Percentiles rank a stretch among this genome's conserved stretches.
These are phyloP conservation scores for Phialophora macrospora DNA, from an alignment of 2,329 filamentous ascomycete species.

Conservation along the genomic window DNA sequence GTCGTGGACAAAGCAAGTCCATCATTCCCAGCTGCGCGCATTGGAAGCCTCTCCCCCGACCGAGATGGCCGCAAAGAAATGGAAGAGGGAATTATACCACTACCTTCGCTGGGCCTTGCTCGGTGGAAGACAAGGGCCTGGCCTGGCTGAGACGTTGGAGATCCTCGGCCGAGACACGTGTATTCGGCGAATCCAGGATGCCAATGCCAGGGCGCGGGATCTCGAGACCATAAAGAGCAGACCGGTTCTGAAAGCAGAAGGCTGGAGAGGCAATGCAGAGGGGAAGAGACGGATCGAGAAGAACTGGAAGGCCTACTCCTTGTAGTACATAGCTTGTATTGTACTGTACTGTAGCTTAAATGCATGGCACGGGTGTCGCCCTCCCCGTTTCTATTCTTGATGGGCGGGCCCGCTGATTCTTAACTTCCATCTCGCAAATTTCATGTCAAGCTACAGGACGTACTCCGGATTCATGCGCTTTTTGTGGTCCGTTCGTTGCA, in stretches of 20 bases:
- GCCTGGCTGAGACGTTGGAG: slow-evolving; percentile 59
- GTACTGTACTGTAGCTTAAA: background rate
- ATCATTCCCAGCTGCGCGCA: slow-evolving; percentile 46
- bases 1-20: slow-evolving; percentile 49
- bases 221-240: slow-evolving; percentile 19
- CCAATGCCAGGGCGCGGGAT: slow-evolving; percentile 39
- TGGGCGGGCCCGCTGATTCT: background rate
- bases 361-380: background rate
- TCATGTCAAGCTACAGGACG: background rate
- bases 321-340: slow-evolving; percentile 7
- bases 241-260: slow-evolving; percentile 22
- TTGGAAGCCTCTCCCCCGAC: slow-evolving; percentile 24
- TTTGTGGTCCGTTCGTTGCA: background rate
- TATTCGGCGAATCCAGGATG: slow-evolving; percentile 51
- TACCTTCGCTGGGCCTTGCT: slow-evolving; percentile 63
- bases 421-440: background rate
- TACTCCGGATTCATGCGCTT: background rate
- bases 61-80: slow-evolving; percentile 18
- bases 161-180: slow-evolving; percentile 61
- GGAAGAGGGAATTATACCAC: slow-evolving; percentile 56
- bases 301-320: slow-evolving; percentile 31
- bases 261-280: slow-evolving; percentile 27
- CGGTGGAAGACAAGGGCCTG: slow-evolving; percentile 59
- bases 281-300: slow-evolving; percentile 35
- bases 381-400: background rate